Conservation (phyloP, 1,284 basidiomycete genomes). For the Coniferiporia sulphurascens region DNA sequence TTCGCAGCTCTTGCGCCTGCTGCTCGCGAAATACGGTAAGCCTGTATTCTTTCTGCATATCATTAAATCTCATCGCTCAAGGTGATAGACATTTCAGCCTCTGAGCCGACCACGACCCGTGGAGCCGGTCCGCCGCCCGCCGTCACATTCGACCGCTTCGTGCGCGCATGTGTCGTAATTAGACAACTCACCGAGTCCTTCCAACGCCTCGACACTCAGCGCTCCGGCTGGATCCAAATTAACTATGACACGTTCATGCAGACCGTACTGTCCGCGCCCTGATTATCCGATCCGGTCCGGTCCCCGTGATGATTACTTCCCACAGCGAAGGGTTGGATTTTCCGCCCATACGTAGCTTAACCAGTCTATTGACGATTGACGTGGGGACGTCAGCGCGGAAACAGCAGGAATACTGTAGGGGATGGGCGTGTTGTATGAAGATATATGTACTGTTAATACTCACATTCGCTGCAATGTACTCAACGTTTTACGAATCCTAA, state of each 20-base stretch:
- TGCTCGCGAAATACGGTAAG: constrained; percentile 63
- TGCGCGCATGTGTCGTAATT: constrained; percentile 75
- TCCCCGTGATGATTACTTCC: too few relatives aligned
- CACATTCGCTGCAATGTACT: background rate
- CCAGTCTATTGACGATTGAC: too few relatives aligned
- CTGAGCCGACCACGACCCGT: constrained; percentile 29
- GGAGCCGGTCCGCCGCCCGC: constrained; percentile 39
- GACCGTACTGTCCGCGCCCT: constrained; percentile 65
- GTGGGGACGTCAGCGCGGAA: too few relatives aligned
- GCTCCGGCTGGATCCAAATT: constrained; percentile 73
- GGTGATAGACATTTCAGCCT: constrained; percentile 51
- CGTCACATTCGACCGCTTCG: constrained; percentile 79
- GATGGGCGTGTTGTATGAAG: background rate
- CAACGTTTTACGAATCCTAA: background rate
- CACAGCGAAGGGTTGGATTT: too few relatives aligned
- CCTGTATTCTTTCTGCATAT: constrained; percentile 18
- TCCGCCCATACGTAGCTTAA: too few relatives aligned
- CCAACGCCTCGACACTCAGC: constrained; percentile 53
- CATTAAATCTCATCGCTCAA: constrained; percentile 25
- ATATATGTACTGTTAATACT: background rate
- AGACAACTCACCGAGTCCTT: constrained; percentile 72
- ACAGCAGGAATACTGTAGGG: too few relatives aligned
- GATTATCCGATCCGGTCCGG: constrained; percentile 23
- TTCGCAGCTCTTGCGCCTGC: constrained; percentile 56
- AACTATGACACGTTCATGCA: constrained; percentile 76